A percentile compares a stretch with the other conserved stretches of the same genome.
phyloP scores from a whole-genome alignment of 179 eudicot genomes.

The Carnegiea gigantea region DNA sequence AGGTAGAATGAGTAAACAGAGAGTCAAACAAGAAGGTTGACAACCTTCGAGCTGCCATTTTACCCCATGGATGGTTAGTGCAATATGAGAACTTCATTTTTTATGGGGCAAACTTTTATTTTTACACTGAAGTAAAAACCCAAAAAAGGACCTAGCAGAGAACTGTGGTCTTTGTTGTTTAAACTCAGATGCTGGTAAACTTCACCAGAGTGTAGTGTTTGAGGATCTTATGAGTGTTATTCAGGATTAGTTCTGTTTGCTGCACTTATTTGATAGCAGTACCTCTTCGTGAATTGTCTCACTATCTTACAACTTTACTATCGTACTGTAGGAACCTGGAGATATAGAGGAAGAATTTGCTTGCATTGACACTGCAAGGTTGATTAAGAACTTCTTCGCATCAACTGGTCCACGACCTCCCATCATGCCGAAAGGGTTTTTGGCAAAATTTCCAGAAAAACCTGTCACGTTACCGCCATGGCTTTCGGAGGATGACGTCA shows the following conservation, averaged over 20 bases:
- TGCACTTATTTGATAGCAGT: neutral
- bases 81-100: neutral
- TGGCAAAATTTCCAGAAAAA: slow-evolving; percentile 37
- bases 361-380: slow-evolving; percentile 42
- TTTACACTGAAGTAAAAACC: neutral
- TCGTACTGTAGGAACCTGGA: slow-evolving; percentile 60
- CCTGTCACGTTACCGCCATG: slow-evolving; percentile 63
- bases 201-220: neutral
- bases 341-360: slow-evolving; percentile 74
- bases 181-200: neutral
- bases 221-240: neutral
- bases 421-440: slow-evolving; percentile 54
- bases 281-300: neutral
- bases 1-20: neutral
- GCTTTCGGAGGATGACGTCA: slow-evolving; percentile 52
- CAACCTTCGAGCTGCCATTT: neutral
- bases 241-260: no score
- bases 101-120: neutral
- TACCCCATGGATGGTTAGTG: neutral
- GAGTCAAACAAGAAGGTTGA: neutral
- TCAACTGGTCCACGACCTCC: slow-evolving; percentile 51
- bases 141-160: no score
- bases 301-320: neutral
- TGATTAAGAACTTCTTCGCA: slow-evolving; percentile 52
- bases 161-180: neutral